Evolutionary conservation across 31 red algal species (phyloP).

Genomic region (Odonthalia washingtoniensis): DNA sequence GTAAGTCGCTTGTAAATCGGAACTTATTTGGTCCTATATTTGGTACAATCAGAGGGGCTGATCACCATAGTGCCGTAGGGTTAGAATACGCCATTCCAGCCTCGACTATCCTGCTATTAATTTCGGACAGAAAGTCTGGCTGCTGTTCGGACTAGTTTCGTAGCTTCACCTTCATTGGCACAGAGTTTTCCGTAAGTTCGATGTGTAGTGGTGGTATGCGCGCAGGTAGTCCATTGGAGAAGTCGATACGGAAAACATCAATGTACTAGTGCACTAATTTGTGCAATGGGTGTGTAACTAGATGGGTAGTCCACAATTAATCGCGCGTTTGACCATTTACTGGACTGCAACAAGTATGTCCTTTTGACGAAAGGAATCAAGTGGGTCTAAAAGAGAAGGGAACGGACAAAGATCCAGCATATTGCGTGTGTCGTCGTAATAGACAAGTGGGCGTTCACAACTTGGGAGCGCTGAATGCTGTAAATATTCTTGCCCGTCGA

Average conservation of each 20-base stretch:
- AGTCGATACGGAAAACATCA: background rate
- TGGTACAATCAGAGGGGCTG: slow-evolving; percentile 10
- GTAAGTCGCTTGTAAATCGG: background rate
- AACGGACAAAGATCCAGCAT: background rate
- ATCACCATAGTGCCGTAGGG: background rate
- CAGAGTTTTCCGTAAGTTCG: background rate
- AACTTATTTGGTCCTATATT: background rate
- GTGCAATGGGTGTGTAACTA: background rate
- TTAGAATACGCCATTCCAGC: slow-evolving; percentile 20
- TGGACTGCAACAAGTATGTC: background rate
- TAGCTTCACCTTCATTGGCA: background rate
- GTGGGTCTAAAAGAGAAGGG: background rate
- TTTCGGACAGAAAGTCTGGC: background rate
- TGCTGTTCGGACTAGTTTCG: slow-evolving; percentile 2
- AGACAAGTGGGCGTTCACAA: background rate
- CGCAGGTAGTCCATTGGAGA: background rate
- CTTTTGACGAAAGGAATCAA: background rate
- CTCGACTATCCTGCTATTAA: background rate
- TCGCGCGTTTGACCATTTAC: background rate
- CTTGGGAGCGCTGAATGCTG: background rate
- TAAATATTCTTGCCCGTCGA: background rate
- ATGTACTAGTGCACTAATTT: slow-evolving; percentile 1
- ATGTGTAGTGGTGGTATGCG: background rate
- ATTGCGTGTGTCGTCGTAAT: background rate
- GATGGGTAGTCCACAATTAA: background rate